Conservation (phyloP, 345 rosid species). For the Cardamine chenopodiifolia region DNA sequence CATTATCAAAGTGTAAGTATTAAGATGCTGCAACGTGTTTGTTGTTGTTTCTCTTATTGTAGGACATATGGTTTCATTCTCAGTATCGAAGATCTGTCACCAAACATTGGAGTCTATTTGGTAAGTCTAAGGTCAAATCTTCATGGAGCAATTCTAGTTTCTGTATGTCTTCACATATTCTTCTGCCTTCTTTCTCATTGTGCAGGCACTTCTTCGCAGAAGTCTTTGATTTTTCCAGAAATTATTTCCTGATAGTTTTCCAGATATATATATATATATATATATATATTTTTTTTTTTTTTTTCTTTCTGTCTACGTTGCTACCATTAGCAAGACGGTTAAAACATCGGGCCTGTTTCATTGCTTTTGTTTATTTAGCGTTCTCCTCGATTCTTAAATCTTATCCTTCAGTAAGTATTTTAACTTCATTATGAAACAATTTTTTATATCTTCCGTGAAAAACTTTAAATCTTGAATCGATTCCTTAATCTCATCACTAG, state of each 20-base stretch:
- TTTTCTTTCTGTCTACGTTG: slow-evolving; percentile 66
- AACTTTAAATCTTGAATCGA: slow-evolving; percentile 3
- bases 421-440: background rate
- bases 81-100: slow-evolving; percentile 84
- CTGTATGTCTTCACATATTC: background rate
- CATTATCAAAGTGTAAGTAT: background rate
- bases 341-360: slow-evolving; percentile 82
- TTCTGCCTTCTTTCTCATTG: slow-evolving; percentile 37
- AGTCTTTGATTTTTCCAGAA: slow-evolving; percentile 81
- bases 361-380: slow-evolving; percentile 81
- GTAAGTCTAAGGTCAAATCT: slow-evolving; percentile 48
- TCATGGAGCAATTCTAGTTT: background rate
- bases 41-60: slow-evolving; percentile 32
- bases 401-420: slow-evolving; percentile 85
- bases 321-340: slow-evolving; percentile 81
- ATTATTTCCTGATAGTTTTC: slow-evolving; percentile 81
- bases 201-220: slow-evolving; percentile 98
- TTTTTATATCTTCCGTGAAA: background rate
- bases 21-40: background rate
- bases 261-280: slow-evolving; percentile 62
- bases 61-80: slow-evolving; percentile 94
- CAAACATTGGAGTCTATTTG: slow-evolving; percentile 88
- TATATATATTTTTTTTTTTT: too few species aligned
- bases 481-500: slow-evolving; percentile 42
- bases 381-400: slow-evolving; percentile 85